phyloP scores from a whole-genome alignment of 1,139 yeast species.

The Yamadazyma atmosphaerica region DNA sequence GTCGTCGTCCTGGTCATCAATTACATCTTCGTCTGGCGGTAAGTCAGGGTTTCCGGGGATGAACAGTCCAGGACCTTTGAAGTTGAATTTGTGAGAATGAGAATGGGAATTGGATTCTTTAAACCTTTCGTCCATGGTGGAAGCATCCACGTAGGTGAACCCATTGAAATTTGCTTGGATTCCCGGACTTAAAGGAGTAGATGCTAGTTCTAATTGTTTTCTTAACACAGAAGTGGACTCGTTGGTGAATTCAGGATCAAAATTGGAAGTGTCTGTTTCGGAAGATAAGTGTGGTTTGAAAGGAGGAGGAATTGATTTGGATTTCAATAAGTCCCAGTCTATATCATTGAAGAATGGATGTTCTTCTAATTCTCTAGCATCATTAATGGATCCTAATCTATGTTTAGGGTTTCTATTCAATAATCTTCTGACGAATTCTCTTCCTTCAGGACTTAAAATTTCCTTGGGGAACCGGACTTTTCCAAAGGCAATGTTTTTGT shows the following conservation, averaged over 20 bases:
- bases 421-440: slow-evolving; percentile 91
- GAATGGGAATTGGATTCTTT: slow-evolving; percentile 17
- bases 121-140: slow-evolving; percentile 87
- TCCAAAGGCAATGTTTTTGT: slow-evolving; percentile 96
- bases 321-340: slow-evolving; percentile 79
- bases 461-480: slow-evolving; percentile 96
- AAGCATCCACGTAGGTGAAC: slow-evolving; percentile 92
- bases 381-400: slow-evolving; percentile 86
- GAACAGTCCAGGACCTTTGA: slow-evolving; percentile 66
- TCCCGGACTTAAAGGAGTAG: slow-evolving; percentile 90
- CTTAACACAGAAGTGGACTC: slow-evolving; percentile 82
- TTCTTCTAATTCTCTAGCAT: slow-evolving; percentile 86
- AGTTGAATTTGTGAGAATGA: slow-evolving; percentile 45
- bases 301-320: slow-evolving; percentile 94
- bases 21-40: slow-evolving; percentile 82
- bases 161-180: slow-evolving; percentile 96
- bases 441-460: slow-evolving; percentile 85
- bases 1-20: slow-evolving; percentile 60
- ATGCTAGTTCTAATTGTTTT: slow-evolving; percentile 62
- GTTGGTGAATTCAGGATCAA: slow-evolving; percentile 95
- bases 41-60: slow-evolving; percentile 76
- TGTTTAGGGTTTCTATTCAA: slow-evolving; percentile 94
- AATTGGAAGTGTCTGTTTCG: slow-evolving; percentile 92
- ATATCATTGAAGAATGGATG: slow-evolving; percentile 90
- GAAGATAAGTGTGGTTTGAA: slow-evolving; percentile 90